Evolutionary conservation across 2,329 filamentous ascomycete genomes (phyloP), one percentile per base, ranked within the genome.

Genomic region (Rhinocladiella mackenziei): DNA sequence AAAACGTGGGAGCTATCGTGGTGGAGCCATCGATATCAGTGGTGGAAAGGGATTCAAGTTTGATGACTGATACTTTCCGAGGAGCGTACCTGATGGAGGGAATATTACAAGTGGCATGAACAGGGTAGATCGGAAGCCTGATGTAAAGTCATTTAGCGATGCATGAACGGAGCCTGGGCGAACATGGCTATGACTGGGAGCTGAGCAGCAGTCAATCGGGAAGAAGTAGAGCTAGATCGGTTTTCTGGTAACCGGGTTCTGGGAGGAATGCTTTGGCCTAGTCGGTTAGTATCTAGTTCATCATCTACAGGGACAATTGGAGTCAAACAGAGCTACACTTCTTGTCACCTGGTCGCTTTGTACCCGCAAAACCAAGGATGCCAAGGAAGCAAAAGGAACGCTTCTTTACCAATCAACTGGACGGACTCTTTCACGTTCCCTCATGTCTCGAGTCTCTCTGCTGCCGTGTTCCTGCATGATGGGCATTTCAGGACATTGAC

Each of bases 11-110:
- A 87, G 84, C 55, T 98, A 95, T 75, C 81, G 85, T 35, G 92
- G 92, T 32, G 92, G 92, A 5, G 68, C 77, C 39, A 94, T 98
- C 59, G 89, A 98, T 63, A 85, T 91, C 40, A 69, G 76, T 10
- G 81, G 83, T 14, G 84, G 84, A 54, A 89, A 91, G 68, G 84
- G 86, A 46, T 85, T 95, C 71, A 96, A 94, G 71, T 98, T 98
- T 67, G 89, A 96, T 2, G 86, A 94, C 60, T 94, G 78, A 69
- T 10, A 14, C 6, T 31, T 10, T 14, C 8, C 6, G 13, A 31
- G 6, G 15, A 8, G 28, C 28, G 7, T n/a, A n/a, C n/a, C n/a
- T n/a, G n/a, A n/a, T n/a, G n/a, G n/a, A 13, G 6, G n/a, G 11
- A 31, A 31, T 10, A 6, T 6, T 8, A 14, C 6, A 31, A 14